Evolutionary conservation across 441 rosid genomes (phyloP).

Genomic region (Geranium incanum): DNA sequence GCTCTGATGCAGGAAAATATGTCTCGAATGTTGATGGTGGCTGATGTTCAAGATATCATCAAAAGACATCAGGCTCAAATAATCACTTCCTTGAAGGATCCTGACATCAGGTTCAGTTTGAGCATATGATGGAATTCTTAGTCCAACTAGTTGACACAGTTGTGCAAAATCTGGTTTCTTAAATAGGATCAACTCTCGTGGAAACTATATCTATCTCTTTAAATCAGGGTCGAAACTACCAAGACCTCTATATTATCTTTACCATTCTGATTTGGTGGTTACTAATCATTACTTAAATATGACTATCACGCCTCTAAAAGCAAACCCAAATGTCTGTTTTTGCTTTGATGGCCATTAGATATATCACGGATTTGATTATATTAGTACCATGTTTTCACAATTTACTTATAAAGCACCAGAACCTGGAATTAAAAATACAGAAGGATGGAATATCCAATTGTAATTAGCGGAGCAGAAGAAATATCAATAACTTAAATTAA

Average conservation of each 20-base stretch:
- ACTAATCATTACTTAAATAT: conserved; percentile 2
- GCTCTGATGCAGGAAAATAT: conserved; percentile 72
- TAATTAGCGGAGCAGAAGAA: not conserved
- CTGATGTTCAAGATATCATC: conserved; percentile 92
- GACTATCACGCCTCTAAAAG: too few species aligned
- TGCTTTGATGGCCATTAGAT: not conserved
- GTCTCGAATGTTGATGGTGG: conserved; percentile 97
- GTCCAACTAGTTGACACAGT: conserved; percentile 7
- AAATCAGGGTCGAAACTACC: not conserved
- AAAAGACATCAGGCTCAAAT: conserved; percentile 98
- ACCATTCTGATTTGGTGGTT: not conserved
- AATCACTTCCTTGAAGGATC: conserved; percentile 93
- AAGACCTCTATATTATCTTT: not conserved
- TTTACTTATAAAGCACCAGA: not conserved
- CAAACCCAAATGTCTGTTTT: too few species aligned
- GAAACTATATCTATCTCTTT: not conserved
- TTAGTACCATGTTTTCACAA: not conserved
- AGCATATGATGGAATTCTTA: conserved; percentile 5
- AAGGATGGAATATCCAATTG: not conserved
- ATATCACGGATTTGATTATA: not conserved
- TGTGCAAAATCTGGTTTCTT: conserved; percentile 9
- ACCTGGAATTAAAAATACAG: not conserved
- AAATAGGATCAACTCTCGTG: not conserved
- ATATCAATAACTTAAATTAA: not conserved
- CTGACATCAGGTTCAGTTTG: conserved; percentile 76